A percentile compares a stretch with the other conserved stretches of the same genome.
phyloP scores from a whole-genome alignment of 75 land plant genomes.

The Chamaecyparis obtusa region DNA sequence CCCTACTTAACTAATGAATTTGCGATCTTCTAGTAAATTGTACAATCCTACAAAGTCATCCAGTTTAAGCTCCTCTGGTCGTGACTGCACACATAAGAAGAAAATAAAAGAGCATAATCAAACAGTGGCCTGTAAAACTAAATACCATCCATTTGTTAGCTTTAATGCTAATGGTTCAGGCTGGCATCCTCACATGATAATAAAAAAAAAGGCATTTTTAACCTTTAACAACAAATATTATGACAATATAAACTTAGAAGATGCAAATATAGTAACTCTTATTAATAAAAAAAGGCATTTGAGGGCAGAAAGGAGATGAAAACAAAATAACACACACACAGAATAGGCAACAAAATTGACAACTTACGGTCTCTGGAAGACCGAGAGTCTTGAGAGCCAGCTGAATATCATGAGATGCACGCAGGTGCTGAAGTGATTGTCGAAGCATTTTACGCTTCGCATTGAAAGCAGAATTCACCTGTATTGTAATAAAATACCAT shows the following conservation, averaged over 20 bases:
- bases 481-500: neutral
- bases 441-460: conserved; percentile 97
- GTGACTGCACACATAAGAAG: conserved; percentile 50
- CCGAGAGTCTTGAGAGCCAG: conserved; percentile 57
- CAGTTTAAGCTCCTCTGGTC: conserved; percentile 82
- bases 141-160: neutral
- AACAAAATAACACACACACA: neutral
- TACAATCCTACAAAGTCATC: conserved; percentile 86
- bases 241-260: neutral
- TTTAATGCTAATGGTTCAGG: neutral
- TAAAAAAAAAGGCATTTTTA: neutral
- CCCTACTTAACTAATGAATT: neutral
- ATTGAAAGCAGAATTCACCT: conserved; percentile 95
- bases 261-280: neutral
- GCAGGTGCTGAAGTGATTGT: conserved; percentile 81
- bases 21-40: conserved; percentile 36
- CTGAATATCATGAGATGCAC: conserved; percentile 59
- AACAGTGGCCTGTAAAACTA: neutral
- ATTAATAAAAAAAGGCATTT: neutral
- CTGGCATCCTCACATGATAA: neutral
- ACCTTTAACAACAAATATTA: neutral
- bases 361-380: conserved; percentile 75
- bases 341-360: neutral
- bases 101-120: neutral
- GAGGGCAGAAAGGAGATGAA: neutral